Conservation (phyloP, 2,329 filamentous ascomycete genomes). For the Chlorencoelia australis region DNA sequence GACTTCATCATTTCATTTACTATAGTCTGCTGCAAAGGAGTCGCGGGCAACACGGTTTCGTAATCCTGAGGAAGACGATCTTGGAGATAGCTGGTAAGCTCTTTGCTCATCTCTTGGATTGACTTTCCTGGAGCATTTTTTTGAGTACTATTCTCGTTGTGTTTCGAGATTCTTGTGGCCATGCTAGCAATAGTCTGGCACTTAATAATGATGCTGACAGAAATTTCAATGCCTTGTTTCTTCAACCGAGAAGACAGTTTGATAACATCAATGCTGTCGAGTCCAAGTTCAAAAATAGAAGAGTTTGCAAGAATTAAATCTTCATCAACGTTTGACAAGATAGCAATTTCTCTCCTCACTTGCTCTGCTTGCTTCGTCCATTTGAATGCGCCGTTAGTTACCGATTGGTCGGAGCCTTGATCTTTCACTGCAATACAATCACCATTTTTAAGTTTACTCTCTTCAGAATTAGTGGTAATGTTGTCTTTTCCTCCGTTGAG, state of each 20-base stretch:
- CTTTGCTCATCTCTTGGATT: slow-evolving; percentile 22
- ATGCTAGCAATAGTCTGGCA: slow-evolving; percentile 58
- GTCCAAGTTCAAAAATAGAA: slow-evolving; percentile 69
- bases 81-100: slow-evolving; percentile 32
- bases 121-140: slow-evolving; percentile 7
- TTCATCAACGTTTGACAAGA: slow-evolving; percentile 44
- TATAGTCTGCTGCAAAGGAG: slow-evolving; percentile 81
- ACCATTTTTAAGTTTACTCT: neutral
- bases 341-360: slow-evolving; percentile 53
- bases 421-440: neutral
- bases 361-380: slow-evolving; percentile 38
- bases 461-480: neutral
- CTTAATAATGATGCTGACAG: slow-evolving; percentile 70
- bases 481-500: neutral
- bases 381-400: neutral
- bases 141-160: slow-evolving; percentile 6
- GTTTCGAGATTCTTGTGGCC: slow-evolving; percentile 21
- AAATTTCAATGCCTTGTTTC: slow-evolving; percentile 45
- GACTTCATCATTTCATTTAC: slow-evolving; percentile 72
- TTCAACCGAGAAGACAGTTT: slow-evolving; percentile 68
- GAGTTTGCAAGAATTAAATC: slow-evolving; percentile 44
- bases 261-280: slow-evolving; percentile 89
- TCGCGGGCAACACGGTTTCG: slow-evolving; percentile 60
- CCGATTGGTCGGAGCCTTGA: no score
- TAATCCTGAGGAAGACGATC: slow-evolving; percentile 32